Evolutionary conservation across 805 yeast species (phyloP).

Genomic region (Starmerella stigmatis): DNA sequence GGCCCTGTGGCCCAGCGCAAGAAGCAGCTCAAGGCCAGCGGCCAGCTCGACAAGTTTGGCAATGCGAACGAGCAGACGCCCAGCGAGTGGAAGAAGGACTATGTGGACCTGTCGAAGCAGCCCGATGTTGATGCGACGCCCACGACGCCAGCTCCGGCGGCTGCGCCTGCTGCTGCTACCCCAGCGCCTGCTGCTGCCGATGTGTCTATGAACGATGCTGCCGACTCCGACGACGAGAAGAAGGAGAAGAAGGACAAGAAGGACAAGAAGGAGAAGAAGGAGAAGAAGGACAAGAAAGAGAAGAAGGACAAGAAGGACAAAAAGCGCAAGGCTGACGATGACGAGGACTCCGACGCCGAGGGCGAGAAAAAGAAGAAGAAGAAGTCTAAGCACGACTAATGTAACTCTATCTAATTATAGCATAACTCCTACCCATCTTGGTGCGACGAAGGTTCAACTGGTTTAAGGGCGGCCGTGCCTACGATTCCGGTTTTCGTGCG

Average conservation of each 20-base stretch:
- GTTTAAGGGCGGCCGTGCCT: no score
- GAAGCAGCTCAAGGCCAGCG: constrained; percentile 95
- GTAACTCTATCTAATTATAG: constrained; percentile 3
- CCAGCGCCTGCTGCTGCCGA: constrained; percentile 31
- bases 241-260: constrained; percentile 47
- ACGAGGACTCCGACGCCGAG: constrained; percentile 31
- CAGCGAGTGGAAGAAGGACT: constrained; percentile 76
- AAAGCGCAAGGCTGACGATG: constrained; percentile 52
- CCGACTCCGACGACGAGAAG: constrained; percentile 23
- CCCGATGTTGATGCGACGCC: constrained; percentile 34
- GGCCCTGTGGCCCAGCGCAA: constrained; percentile 98
- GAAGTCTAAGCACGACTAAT: constrained; percentile 36
- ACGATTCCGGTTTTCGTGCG: no score
- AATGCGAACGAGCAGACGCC: constrained; percentile 91
- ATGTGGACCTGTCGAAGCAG: constrained; percentile 56
- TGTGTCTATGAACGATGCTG: constrained; percentile 8
- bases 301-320: constrained; percentile 46
- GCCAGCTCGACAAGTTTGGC: constrained; percentile 93
- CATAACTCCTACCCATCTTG: neutral
- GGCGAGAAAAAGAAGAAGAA: constrained; percentile 45
- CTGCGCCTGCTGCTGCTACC: constrained; percentile 29
- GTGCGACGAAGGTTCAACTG: no score
- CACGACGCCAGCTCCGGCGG: constrained; percentile 34
- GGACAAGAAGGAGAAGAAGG: constrained; percentile 42
- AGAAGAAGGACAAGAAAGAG: constrained; percentile 43